A percentile compares a stretch with the other conserved stretches of the same genome.
Conservation (phyloP, 2,329 filamentous ascomycete species). For the Phoma herbarum region DNA sequence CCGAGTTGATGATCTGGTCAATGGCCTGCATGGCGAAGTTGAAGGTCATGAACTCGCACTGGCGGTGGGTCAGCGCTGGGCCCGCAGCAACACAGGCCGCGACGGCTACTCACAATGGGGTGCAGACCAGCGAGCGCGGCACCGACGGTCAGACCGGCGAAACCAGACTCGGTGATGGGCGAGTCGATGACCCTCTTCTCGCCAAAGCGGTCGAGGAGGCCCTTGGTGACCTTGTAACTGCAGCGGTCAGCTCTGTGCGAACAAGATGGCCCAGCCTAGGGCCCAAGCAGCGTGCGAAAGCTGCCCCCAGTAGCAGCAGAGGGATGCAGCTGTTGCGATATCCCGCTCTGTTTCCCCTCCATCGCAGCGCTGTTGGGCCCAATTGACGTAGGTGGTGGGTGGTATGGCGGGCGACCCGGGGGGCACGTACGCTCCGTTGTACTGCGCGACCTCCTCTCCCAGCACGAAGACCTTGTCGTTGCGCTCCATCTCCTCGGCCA, state of each 20-base stretch:
- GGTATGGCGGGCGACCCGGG: conserved; percentile 4
- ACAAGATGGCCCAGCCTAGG: neutral
- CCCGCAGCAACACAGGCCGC: neutral
- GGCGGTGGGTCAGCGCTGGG: conserved; percentile 16
- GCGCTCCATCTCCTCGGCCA: conserved; percentile 94
- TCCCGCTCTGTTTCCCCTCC: neutral
- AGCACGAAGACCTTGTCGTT: conserved; percentile 96
- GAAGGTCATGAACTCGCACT: conserved; percentile 99
- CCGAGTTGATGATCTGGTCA: conserved; percentile 99
- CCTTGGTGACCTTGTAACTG: conserved; percentile 98
- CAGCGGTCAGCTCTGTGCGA: conserved; percentile 49
- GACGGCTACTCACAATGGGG: conserved; percentile 75
- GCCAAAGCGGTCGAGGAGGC: conserved; percentile 94
- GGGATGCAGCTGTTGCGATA: neutral
- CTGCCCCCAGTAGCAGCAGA: neutral
- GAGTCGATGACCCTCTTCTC: conserved; percentile 98
- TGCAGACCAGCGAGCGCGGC: conserved; percentile 93
- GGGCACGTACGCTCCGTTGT: conserved; percentile 84
- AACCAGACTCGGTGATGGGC: conserved; percentile 97
- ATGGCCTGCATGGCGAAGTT: conserved; percentile 99
- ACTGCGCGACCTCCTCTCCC: conserved; percentile 98
- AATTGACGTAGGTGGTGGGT: neutral
- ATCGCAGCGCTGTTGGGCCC: neutral
- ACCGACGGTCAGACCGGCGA: conserved; percentile 91
- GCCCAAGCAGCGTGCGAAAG: neutral